phyloP scores from a whole-genome alignment of 495 filamentous ascomycete genomes.

The Recurvomyces mirabilis region DNA sequence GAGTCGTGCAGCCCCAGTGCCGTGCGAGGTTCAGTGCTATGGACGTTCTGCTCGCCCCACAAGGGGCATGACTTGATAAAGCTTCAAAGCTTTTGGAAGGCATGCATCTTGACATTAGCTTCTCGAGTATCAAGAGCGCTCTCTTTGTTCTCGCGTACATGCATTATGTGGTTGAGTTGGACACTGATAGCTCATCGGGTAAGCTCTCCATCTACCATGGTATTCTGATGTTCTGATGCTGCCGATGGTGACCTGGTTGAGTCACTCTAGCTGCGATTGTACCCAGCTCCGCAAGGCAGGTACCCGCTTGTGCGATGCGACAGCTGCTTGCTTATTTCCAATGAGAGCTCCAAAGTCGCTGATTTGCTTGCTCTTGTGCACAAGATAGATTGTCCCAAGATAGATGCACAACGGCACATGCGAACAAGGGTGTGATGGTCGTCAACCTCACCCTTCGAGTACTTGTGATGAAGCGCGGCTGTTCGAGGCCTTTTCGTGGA shows the following conservation, averaged over 20 bases:
- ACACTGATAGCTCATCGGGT: too few species aligned
- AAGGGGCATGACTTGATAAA: neutral
- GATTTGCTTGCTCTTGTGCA: too few species aligned
- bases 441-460: neutral
- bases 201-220: neutral
- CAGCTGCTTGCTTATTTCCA: neutral
- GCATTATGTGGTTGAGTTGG: too few species aligned
- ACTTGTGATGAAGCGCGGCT: neutral
- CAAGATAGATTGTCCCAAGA: too few species aligned
- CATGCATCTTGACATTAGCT: too few species aligned
- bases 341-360: neutral
- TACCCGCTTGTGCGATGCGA: constrained; percentile 8
- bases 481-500: neutral
- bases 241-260: constrained; percentile 7
- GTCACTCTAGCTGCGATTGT: constrained; percentile 1
- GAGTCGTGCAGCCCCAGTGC: constrained; percentile 2
- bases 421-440: neutral
- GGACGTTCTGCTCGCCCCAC: neutral
- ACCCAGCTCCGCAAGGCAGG: constrained; percentile 6
- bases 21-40: neutral
- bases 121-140: too few species aligned
- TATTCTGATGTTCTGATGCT: neutral
- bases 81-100: neutral
- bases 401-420: too few species aligned
- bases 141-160: neutral